phyloP scores from a whole-genome alignment of 768 basidiomycete genomes.

The Boletus vinaceobasis region DNA sequence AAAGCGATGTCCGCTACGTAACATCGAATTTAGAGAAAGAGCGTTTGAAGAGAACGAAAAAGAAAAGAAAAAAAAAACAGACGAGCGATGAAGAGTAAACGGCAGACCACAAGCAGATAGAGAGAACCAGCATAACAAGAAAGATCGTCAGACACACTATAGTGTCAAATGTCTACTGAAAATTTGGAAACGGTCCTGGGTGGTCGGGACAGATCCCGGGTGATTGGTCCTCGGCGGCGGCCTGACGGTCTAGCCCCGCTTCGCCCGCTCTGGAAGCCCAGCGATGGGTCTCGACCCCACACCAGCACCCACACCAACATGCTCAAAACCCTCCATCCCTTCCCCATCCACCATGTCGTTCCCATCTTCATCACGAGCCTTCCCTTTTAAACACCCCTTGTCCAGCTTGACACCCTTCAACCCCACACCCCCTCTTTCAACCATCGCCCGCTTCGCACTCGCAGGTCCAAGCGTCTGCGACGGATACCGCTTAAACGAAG shows the following conservation, averaged over 20 bases:
- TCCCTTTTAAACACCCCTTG: background rate
- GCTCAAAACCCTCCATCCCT: background rate
- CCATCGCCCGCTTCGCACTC: conserved; percentile 50
- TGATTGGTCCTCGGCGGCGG: background rate
- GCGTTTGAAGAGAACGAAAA: background rate
- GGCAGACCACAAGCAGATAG: background rate
- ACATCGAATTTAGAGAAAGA: background rate
- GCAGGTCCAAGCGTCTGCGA: conserved; percentile 69
- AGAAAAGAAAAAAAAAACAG: background rate
- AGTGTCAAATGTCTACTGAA: background rate
- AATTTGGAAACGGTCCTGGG: background rate
- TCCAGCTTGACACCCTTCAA: conserved; percentile 14
- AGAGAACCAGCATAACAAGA: background rate
- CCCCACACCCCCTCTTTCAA: conserved; percentile 29
- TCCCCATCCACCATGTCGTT: background rate
- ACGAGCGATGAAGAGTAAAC: background rate
- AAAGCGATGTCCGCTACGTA: no score
- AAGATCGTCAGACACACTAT: background rate
- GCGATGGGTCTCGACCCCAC: conserved; percentile 24
- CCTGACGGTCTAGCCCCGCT: conserved; percentile 14
- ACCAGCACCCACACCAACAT: conserved; percentile 15
- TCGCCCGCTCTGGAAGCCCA: conserved; percentile 31
- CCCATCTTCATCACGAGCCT: background rate
- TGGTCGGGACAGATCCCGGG: background rate
- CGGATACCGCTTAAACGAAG: conserved; percentile 70